phyloP scores from a whole-genome alignment of 352 stramenopile species.

The Pythium guiyangense region DNA sequence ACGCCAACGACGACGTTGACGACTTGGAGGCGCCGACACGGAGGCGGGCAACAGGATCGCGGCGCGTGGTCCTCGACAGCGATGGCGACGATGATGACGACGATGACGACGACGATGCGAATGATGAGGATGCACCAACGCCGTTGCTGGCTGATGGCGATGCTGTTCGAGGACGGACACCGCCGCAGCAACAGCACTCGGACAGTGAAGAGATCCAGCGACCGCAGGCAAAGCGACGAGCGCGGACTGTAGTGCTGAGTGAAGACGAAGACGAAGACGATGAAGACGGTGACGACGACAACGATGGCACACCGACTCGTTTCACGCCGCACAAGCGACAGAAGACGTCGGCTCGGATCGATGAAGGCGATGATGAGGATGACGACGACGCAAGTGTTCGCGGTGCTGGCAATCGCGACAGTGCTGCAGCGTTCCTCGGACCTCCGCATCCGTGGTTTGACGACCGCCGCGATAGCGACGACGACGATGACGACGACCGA shows the following conservation, averaged over 20 bases:
- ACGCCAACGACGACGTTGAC: slow-evolving; percentile 7
- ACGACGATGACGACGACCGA: neutral
- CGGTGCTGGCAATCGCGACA: no score
- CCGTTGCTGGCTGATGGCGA: neutral
- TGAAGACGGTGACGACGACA: no score
- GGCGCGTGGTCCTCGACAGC: slow-evolving; percentile 20
- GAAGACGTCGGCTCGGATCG: no score
- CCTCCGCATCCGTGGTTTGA: no score
- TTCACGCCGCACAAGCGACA: no score
- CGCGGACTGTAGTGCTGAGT: neutral
- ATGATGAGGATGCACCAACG: slow-evolving; percentile 7
- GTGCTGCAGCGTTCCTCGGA: no score
- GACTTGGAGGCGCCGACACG: neutral
- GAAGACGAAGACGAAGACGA: neutral
- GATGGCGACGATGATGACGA: no score
- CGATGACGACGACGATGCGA: slow-evolving; percentile 28
- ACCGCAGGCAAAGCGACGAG: neutral
- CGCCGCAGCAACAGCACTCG: neutral
- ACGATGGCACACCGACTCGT: no score
- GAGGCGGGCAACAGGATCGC: slow-evolving; percentile 4
- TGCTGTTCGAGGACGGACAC: neutral
- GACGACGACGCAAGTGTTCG: no score
- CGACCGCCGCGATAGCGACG: neutral
- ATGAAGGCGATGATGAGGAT: no score
- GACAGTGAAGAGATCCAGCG: slow-evolving; percentile 1